Base-by-base conservation (phyloP, 495 filamentous ascomycete species). In the Penicillium verhagenii region DNA sequence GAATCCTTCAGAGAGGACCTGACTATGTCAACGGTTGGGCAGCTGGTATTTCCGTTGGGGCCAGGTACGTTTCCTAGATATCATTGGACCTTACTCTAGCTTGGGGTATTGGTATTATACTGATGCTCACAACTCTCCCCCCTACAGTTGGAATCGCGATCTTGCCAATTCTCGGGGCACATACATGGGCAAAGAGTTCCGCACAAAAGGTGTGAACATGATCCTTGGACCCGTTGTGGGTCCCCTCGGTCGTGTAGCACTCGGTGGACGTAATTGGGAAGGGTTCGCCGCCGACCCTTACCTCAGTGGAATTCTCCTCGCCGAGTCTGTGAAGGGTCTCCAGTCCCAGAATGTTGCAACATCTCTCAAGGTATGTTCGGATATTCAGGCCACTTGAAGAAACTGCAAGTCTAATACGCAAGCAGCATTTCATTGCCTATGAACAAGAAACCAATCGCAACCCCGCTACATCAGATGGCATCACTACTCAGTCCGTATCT, bases 211-310 rank as follows among this genome's bases (percentile, higher is more conserved):
- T 14, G 74, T 72, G 43, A 69, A 87, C 56, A 67, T 87, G 1
- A 57, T 73, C 1, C 74, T 88, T 0, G 83, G 83, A 0, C 86
- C 84, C 6, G 84, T 89, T 0, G 78, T 89, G 61, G 88, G 89
- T 19, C 87, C 87, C 7, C 58, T 89, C 7, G 92, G 92, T 13
- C 75, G 88, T n/a, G 78, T 90, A 61, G 89, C 88, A 0, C 82
- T 81, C 29, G 91, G 90, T 28, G 92, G 92, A 2, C 74, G 92
- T 11, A 94, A 91, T 61, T 96, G 91, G 91, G 91, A 96, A 72
- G 88, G 89, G 0, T 89, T 92, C 57, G 81, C 84, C 6, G 60
- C 77, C 0, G 90, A 93, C 69, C 89, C 88, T 0, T 88, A 90
- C 19, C 76, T 86, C 4, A 79, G 82, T 61, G 85, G 84, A 10